Evolutionary conservation across 371 early-diverging fungal genomes (phyloP), one percentile per base, ranked within the genome.

Genomic region (Rhizopus arrhizus): DNA sequence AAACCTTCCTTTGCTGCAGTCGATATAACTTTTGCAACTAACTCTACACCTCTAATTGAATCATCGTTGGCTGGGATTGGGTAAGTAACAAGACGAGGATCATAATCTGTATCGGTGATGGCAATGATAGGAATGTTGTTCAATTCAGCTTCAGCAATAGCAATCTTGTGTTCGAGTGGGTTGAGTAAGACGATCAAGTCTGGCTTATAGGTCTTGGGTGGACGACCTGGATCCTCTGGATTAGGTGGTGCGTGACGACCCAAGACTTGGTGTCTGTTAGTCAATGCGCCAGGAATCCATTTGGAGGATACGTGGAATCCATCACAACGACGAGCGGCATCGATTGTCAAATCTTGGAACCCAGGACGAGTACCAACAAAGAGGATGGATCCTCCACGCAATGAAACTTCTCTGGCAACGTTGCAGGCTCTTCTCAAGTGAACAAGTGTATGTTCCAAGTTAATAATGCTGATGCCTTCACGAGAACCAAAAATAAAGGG

Each of bases 21-120:
- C 7, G 91, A 87, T 33, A 98, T 68, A 1, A 94, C 85, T 32
- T 89, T 89, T n/a, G 95, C 92, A 8, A 97, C 77, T 33, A 96
- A 72, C 56, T 90, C 88, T 13, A 97, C 86, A 49, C 89, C 89
- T 12, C 87, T 75, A 33, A 91, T 70, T 0, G 91, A 85, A 72
- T 98, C 98, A 66, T 98, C 98, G 74, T 98, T 97, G 45, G 90
- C 97, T 2, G 98, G 96, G 42, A 98, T 94, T n/a, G 96, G 94
- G 74, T 96, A 98, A 6, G 94, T 90, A 38, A 97, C 95, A 13
- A 65, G 66, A 13, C 85, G 80, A 46, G 98, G 97, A 72, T 97
- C 92, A 64, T 87, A 90, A 77, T 98, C 94, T 41, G 96, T 94
- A 69, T 98, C 98, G 45, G 91, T 86, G 55, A 98, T 80, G 47